phyloP scores from a whole-genome alignment of 345 rosid species.

The Camelina hispida region DNA sequence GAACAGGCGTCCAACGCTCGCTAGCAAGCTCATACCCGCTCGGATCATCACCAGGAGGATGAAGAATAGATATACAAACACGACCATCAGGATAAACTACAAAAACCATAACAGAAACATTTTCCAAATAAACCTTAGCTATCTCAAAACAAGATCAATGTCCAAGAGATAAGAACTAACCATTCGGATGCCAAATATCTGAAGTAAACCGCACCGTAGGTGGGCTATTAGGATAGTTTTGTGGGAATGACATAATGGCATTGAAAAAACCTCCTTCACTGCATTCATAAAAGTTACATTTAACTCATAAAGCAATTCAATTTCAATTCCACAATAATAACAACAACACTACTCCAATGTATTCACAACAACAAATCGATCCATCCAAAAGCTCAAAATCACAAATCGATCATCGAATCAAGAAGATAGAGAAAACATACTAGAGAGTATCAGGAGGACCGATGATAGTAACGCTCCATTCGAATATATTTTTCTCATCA shows the following conservation, averaged over 20 bases:
- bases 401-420: conserved; percentile 16
- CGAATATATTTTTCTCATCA: conserved; percentile 88
- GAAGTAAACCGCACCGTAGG: conserved; percentile 58
- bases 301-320: conserved; percentile 1
- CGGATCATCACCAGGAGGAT: conserved; percentile 69
- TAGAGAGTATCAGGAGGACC: conserved; percentile 99
- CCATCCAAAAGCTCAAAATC: neutral
- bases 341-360: neutral
- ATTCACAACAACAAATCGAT: conserved; percentile 9
- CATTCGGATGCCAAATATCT: conserved; percentile 68
- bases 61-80: conserved; percentile 63
- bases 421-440: conserved; percentile 45
- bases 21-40: conserved; percentile 61
- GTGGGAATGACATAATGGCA: conserved; percentile 79
- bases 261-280: conserved; percentile 88
- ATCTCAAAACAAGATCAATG: neutral
- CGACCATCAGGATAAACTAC: conserved; percentile 54
- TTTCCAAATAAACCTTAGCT: neutral
- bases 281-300: conserved; percentile 30
- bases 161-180: conserved; percentile 20
- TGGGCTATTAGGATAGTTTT: conserved; percentile 58
- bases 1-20: conserved; percentile 62
- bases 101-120: neutral
- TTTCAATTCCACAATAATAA: neutral
- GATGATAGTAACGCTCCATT: conserved; percentile 92